Conservation (phyloP, 73 alveolate genomes). For the Paramecium sexaurelia region DNA sequence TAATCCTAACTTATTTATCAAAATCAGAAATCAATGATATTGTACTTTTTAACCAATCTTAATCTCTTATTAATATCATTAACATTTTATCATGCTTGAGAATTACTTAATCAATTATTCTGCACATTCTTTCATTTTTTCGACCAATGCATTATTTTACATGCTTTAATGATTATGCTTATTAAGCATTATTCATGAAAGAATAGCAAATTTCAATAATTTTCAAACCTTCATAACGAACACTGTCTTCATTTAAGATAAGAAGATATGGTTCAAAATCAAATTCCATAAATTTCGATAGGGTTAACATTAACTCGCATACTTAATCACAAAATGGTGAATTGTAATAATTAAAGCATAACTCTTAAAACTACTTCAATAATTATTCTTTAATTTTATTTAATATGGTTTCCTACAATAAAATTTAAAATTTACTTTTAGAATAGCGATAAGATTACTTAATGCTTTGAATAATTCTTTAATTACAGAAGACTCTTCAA, state of each 20-base stretch:
- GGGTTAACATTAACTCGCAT: not conserved
- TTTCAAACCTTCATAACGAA: not conserved
- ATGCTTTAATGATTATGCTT: not conserved
- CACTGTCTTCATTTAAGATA: not conserved
- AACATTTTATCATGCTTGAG: not conserved
- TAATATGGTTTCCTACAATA: not conserved
- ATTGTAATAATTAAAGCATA: not conserved
- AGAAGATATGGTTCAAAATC: not conserved
- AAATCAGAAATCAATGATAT: not conserved
- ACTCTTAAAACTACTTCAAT: not conserved
- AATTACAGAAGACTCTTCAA: not conserved
- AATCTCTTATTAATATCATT: not conserved
- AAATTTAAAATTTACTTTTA: not conserved
- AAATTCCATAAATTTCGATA: not conserved
- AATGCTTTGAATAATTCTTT: not conserved
- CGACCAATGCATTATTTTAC: not conserved
- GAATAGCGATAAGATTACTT: not conserved
- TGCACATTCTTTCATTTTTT: not conserved
- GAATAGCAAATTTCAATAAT: not conserved
- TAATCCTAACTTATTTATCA: not conserved
- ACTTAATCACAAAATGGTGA: not conserved
- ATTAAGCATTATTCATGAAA: not conserved
- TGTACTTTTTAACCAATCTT: not conserved
- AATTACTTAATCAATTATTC: not conserved
- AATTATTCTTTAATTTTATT: not conserved